These are phyloP conservation scores for Aspergillus costaricaensis DNA, from an alignment of 2,329 filamentous ascomycete species.

Conservation along the genomic window DNA sequence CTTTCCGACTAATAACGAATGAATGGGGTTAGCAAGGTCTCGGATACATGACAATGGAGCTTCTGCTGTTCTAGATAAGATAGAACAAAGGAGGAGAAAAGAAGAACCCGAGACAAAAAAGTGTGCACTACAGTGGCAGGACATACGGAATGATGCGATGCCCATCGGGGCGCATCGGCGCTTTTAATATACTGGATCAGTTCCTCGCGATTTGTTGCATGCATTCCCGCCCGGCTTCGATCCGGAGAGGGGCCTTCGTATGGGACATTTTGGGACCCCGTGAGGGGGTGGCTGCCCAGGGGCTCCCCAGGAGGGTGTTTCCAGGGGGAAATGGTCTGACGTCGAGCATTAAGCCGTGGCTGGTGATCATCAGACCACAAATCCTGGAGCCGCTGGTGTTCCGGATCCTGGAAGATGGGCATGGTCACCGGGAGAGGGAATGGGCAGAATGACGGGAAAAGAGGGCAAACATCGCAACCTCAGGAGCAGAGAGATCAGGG, in stretches of 20 bases:
- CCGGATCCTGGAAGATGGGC: constrained; percentile 39
- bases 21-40: constrained; percentile 6
- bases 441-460: constrained; percentile 18
- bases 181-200: constrained; percentile 83
- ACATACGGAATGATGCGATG: constrained; percentile 63
- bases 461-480: constrained; percentile 29
- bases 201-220: constrained; percentile 64
- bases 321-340: constrained; percentile 15
- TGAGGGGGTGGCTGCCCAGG: constrained; percentile 13
- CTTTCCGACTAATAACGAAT: constrained; percentile 15
- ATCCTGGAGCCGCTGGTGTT: constrained; percentile 33
- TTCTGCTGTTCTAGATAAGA: background rate
- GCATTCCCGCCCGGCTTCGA: constrained; percentile 22
- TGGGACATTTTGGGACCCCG: constrained; percentile 18
- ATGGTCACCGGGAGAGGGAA: constrained; percentile 28
- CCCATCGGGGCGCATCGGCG: constrained; percentile 74
- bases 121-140: background rate
- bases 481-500: background rate
- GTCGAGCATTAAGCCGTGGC: constrained; percentile 14
- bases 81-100: background rate
- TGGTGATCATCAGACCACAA: constrained; percentile 29
- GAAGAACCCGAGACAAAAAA: background rate
- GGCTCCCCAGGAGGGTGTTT: constrained; percentile 15
- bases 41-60: background rate
- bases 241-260: constrained; percentile 18